Evolutionary conservation across 179 eudicot genomes (phyloP).

Genomic region (Corrigiola litoralis): DNA sequence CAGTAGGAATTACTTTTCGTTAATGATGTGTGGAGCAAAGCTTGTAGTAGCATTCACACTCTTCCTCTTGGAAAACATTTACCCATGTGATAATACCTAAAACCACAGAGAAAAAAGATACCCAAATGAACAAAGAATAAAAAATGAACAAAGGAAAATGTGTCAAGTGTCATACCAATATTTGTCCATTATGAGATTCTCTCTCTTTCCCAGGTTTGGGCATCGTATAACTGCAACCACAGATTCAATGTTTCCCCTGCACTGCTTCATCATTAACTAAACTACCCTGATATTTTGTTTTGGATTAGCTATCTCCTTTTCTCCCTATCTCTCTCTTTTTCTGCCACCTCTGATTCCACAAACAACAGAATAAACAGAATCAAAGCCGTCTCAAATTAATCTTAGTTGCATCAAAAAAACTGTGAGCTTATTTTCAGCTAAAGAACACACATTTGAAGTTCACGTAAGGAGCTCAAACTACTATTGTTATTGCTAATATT

Average conservation of each 20-base stretch:
- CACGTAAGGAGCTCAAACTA: not conserved
- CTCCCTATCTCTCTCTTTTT: not conserved
- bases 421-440: not conserved
- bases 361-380: not conserved
- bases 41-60: no score
- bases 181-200: no score
- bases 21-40: no score
- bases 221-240: slow-evolving; percentile 13
- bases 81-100: no score
- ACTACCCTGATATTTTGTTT: slow-evolving; percentile 12
- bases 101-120: no score
- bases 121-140: no score
- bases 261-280: not conserved
- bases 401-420: not conserved
- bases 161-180: no score
- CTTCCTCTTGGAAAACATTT: no score
- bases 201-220: not conserved
- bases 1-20: no score
- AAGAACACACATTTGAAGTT: slow-evolving; percentile 5
- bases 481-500: not conserved
- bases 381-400: not conserved
- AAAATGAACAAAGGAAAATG: no score
- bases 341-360: not conserved
- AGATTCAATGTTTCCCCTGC: not conserved
- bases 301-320: not conserved